Percentiles rank a stretch among this genome's conserved stretches.
phyloP scores from a whole-genome alignment of 1,284 basidiomycete species.

The Leccinum colubrinum region DNA sequence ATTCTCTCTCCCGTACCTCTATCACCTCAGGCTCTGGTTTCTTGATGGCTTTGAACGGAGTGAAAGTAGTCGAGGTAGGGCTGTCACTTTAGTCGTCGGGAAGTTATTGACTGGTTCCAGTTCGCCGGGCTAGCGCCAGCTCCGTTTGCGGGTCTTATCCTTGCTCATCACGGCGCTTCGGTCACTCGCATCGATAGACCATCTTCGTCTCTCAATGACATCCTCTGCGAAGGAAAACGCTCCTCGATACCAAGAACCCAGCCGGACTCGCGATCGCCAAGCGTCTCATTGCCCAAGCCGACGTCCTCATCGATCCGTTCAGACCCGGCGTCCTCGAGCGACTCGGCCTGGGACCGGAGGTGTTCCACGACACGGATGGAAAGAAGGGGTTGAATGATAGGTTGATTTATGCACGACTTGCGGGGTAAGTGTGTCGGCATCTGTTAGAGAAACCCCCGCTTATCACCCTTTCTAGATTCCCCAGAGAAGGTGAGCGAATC shows the following conservation, averaged over 20 bases:
- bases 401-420: constrained; percentile 64
- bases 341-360: constrained; percentile 73
- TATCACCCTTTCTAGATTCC: constrained; percentile 42
- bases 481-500: constrained; percentile 47
- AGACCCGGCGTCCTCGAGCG: constrained; percentile 81
- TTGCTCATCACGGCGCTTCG: constrained; percentile 80
- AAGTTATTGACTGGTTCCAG: constrained; percentile 36
- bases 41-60: constrained; percentile 48
- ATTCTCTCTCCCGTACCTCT: neutral
- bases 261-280: constrained; percentile 59
- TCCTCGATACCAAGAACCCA: constrained; percentile 66
- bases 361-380: constrained; percentile 52
- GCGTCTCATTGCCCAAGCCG: constrained; percentile 62
- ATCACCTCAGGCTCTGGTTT: neutral
- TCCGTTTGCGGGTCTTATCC: constrained; percentile 76
- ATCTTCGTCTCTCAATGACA: constrained; percentile 41
- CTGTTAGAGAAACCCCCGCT: neutral
- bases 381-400: constrained; percentile 54
- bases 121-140: constrained; percentile 86
- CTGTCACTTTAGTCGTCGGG: neutral
- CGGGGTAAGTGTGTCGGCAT: constrained; percentile 47
- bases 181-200: constrained; percentile 76
- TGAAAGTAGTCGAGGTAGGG: constrained; percentile 58
- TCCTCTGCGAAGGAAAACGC: constrained; percentile 70
- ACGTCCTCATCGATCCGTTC: constrained; percentile 83